These are phyloP conservation scores for Gentiana dahurica DNA, from an alignment of 257 asterid genomes.

Conservation along the genomic window DNA sequence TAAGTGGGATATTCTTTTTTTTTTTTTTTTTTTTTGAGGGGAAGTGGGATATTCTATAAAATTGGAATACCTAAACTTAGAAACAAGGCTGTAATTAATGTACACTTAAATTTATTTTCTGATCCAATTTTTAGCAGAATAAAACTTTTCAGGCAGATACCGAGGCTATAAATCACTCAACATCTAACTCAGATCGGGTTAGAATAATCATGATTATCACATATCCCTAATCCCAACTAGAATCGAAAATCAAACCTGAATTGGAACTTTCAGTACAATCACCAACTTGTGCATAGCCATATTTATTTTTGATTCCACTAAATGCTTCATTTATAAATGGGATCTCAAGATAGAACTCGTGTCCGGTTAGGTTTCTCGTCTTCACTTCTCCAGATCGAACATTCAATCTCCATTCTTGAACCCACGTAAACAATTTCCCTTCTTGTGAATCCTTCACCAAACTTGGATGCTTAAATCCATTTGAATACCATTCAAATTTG, in stretches of 20 bases:
- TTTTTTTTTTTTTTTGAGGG: too few relatives aligned
- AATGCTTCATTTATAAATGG: slow-evolving; percentile 47
- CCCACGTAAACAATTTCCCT: slow-evolving; percentile 22
- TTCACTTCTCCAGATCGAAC: slow-evolving; percentile 35
- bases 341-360: slow-evolving; percentile 44
- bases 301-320: slow-evolving; percentile 26
- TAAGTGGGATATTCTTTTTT: too few relatives aligned
- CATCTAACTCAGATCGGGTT: too few relatives aligned
- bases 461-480: slow-evolving; percentile 24
- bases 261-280: slow-evolving; percentile 29
- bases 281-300: slow-evolving; percentile 42
- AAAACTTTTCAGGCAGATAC: not conserved
- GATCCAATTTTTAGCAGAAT: not conserved
- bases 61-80: too few relatives aligned
- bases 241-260: slow-evolving; percentile 24
- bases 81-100: too few relatives aligned
- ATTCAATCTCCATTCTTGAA: slow-evolving; percentile 61
- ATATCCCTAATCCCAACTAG: too few relatives aligned
- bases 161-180: too few relatives aligned
- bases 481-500: slow-evolving; percentile 45
- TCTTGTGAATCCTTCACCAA: slow-evolving; percentile 12
- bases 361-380: slow-evolving; percentile 41
- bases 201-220: too few relatives aligned
- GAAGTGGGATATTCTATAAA: too few relatives aligned
- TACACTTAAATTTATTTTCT: too few relatives aligned